phyloP scores from a whole-genome alignment of 176 grass and related monocot species.

The Calamus simplicifolius region DNA sequence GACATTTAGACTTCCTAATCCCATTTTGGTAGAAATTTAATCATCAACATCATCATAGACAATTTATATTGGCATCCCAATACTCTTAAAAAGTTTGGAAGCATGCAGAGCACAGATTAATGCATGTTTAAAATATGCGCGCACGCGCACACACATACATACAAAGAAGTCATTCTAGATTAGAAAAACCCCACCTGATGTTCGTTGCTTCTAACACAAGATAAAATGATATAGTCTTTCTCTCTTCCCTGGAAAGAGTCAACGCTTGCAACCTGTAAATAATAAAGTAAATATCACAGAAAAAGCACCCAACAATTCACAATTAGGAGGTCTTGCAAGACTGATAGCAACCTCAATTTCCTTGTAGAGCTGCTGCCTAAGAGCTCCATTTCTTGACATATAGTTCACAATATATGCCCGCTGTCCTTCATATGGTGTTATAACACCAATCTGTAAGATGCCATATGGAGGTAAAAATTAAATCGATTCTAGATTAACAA shows the following conservation, averaged over 20 bases:
- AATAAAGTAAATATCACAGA: slow-evolving; percentile 13
- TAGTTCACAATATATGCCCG: slow-evolving; percentile 98
- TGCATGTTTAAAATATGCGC: no score
- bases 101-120: no score
- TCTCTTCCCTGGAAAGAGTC: slow-evolving; percentile 99
- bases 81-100: no score
- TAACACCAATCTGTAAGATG: slow-evolving; percentile 85
- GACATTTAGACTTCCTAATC: no score
- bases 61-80: no score
- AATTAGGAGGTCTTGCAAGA: neutral
- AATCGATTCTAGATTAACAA: neutral
- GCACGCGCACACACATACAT: no score
- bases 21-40: no score
- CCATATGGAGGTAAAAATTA: slow-evolving; percentile 1
- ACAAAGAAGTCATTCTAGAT: neutral
- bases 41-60: no score
- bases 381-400: slow-evolving; percentile 96
- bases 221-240: slow-evolving; percentile 99
- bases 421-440: slow-evolving; percentile 99
- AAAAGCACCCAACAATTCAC: neutral
- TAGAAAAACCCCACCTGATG: slow-evolving; percentile 57
- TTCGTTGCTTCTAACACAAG: slow-evolving; percentile 98
- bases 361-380: slow-evolving; percentile 96
- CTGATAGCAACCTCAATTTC: slow-evolving; percentile 78
- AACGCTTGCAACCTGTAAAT: slow-evolving; percentile 88